Conservation (phyloP, 2,329 filamentous ascomycete genomes). For the Fusarium euwallaceae region DNA sequence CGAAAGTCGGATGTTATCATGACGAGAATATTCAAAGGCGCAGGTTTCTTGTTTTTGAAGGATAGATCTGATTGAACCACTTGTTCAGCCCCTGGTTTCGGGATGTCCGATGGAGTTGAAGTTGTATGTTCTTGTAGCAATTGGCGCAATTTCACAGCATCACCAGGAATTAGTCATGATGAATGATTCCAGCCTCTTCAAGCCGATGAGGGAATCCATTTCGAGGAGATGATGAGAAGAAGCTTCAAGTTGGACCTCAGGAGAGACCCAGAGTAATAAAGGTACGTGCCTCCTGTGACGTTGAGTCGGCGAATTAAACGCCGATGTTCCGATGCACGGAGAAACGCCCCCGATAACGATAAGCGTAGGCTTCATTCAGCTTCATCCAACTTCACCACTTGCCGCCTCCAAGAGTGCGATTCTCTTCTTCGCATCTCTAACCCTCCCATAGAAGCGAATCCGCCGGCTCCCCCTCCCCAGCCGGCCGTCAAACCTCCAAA, state of each 20-base stretch:
- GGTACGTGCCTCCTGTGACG: not conserved
- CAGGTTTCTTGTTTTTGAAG: not conserved
- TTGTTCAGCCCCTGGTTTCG: not conserved
- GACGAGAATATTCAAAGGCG: not conserved
- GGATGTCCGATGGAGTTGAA: not conserved
- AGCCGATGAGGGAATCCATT: not conserved
- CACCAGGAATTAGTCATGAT: not conserved
- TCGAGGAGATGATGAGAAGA: not conserved
- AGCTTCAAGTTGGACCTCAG: not conserved
- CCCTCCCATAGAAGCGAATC: not conserved
- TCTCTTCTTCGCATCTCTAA: not conserved
- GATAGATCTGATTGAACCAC: not conserved
- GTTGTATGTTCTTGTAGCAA: not conserved
- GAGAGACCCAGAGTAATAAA: not conserved
- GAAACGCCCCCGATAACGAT: slow-evolving; percentile 29
- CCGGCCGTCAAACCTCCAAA: slow-evolving; percentile 25
- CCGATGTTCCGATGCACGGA: slow-evolving; percentile 32
- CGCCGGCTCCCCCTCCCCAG: slow-evolving; percentile 22
- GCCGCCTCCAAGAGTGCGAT: not conserved
- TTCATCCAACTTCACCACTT: slow-evolving; percentile 8
- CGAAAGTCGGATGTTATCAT: not conserved
- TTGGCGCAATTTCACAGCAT: not conserved
- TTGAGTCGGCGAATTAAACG: slow-evolving; percentile 23
- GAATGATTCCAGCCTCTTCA: not conserved
- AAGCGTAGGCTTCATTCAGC: slow-evolving; percentile 18